phyloP scores from a whole-genome alignment of 2,329 filamentous ascomycete genomes.

The Colletotrichum musicola region DNA sequence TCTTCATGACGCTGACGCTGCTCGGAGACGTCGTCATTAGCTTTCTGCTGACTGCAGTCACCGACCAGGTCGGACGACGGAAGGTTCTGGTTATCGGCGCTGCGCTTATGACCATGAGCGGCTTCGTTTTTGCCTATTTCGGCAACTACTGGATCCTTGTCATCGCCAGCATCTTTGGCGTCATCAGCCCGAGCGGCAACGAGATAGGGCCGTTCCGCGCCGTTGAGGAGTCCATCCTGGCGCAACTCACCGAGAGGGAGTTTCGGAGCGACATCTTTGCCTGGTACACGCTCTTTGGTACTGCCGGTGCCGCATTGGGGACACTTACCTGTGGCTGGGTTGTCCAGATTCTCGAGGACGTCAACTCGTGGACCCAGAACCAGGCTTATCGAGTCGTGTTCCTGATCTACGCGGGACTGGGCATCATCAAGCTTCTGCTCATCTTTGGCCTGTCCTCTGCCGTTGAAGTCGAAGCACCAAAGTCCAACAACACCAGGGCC shows the following conservation, averaged over 20 bases:
- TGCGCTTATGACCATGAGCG: constrained; percentile 67
- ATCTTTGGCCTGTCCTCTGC: constrained; percentile 61
- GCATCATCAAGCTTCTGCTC: constrained; percentile 67
- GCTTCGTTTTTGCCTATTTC: constrained; percentile 65
- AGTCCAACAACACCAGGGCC: background rate
- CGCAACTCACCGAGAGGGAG: constrained; percentile 63
- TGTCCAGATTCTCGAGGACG: constrained; percentile 61
- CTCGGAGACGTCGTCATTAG: constrained; percentile 71
- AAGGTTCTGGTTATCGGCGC: constrained; percentile 67
- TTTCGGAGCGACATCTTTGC: constrained; percentile 69
- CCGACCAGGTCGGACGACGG: constrained; percentile 68
- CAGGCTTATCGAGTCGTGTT: constrained; percentile 69
- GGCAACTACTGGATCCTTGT: constrained; percentile 71
- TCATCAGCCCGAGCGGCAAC: constrained; percentile 72
- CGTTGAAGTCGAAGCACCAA: constrained; percentile 54
- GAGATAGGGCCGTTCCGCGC: constrained; percentile 75
- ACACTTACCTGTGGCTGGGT: constrained; percentile 71
- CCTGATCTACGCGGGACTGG: constrained; percentile 67
- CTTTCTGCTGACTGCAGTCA: constrained; percentile 68
- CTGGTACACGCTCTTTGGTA: constrained; percentile 72
- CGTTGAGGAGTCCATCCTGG: constrained; percentile 71
- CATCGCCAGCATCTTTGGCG: constrained; percentile 68
- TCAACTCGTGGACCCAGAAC: constrained; percentile 57
- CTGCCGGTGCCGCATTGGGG: constrained; percentile 71
- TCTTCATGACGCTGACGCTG: constrained; percentile 76